Base-by-base conservation (phyloP, 805 yeast species). In the Myxozyma neglecta region DNA sequence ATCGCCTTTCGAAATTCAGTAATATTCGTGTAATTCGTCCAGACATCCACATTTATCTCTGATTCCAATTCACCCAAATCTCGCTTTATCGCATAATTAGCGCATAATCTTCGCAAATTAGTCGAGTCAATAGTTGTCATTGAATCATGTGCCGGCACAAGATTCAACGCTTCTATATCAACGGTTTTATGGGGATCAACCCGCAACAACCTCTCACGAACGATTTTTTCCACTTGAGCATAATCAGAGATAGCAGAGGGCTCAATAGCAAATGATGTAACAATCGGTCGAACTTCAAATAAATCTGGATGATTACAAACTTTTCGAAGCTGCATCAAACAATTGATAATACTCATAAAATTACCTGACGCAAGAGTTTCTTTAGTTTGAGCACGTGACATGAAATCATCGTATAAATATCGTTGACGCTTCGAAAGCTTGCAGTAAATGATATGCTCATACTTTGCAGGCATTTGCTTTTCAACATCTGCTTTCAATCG, bases 401-500 rank as follows among this genome's bases (percentile, higher is more conserved):
- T 90, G 71, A 94, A 94, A 74, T 94, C 99, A 73, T 94, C 99
- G 70, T 94, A 94, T 58, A 94, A 75, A 70, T 84, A 89, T 63
- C 98, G 77, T 73, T 94, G 99, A 66, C 99, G 83, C 70, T 94
- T 91, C 1, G 97, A 91, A 49, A 94, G 77, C 34, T 96, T 83
- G 77, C 99, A 96, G 72, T 89, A 90, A 6, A 94, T 86, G 61
- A 94, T 86, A 73, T 94, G 99, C 73, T 94, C 99, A 73, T 91
- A 89, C 71, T 94, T 94, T 0, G 89, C 97, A 0, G 99, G 99
- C 99, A 94, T 94, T 75, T 94, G 99, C 71, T 93, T 91, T 70
- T 94, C 99, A 13, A 94, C 99, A 75, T 94, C 99, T 20, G 89
- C 90, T 73, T 94, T 94, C 71, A 94, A 81, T 67, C 99, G 85